Percentiles rank a stretch among this genome's conserved stretches.
phyloP scores from a whole-genome alignment of 2,329 filamentous ascomycete genomes.

The Aspergillus calidoustus region DNA sequence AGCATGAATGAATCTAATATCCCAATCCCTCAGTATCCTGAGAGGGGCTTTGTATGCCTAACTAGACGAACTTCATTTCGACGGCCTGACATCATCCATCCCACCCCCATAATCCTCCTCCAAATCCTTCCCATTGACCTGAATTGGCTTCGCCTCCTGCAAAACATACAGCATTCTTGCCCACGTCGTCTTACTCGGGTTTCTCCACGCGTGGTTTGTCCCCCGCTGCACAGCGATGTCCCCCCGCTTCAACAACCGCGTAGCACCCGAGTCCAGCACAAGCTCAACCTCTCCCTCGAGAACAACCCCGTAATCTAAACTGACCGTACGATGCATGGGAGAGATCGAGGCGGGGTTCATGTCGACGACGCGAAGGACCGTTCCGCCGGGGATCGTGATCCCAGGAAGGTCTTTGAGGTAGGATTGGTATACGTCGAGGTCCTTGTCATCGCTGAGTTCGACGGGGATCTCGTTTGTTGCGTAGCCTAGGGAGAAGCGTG shows the following conservation, averaged over 20 bases:
- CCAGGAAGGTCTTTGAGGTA: background rate
- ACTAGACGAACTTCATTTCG: background rate
- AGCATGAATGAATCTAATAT: too few species aligned
- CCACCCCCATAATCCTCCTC: constrained; percentile 35
- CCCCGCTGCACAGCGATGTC: constrained; percentile 55
- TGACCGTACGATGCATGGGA: background rate
- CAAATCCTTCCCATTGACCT: constrained; percentile 18
- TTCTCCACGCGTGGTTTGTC: constrained; percentile 46
- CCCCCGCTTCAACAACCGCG: constrained; percentile 50
- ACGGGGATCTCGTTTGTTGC: background rate
- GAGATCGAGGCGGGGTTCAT: background rate
- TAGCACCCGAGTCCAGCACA: constrained; percentile 55
- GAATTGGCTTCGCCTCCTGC: constrained; percentile 26
- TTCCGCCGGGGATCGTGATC: background rate
- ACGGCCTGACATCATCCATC: constrained; percentile 23
- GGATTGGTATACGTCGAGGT: background rate
- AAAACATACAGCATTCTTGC: constrained; percentile 34
- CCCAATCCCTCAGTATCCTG: too few species aligned
- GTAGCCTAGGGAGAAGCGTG: background rate
- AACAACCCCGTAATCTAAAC: constrained; percentile 36
- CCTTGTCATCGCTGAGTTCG: background rate
- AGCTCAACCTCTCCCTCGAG: constrained; percentile 57
- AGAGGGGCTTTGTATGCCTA: too few species aligned
- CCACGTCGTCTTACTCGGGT: constrained; percentile 31
- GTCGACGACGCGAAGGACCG: background rate